Evolutionary conservation across 1,284 basidiomycete species (phyloP).

Genomic region (Sporisorium iseilematis-ciliati): DNA sequence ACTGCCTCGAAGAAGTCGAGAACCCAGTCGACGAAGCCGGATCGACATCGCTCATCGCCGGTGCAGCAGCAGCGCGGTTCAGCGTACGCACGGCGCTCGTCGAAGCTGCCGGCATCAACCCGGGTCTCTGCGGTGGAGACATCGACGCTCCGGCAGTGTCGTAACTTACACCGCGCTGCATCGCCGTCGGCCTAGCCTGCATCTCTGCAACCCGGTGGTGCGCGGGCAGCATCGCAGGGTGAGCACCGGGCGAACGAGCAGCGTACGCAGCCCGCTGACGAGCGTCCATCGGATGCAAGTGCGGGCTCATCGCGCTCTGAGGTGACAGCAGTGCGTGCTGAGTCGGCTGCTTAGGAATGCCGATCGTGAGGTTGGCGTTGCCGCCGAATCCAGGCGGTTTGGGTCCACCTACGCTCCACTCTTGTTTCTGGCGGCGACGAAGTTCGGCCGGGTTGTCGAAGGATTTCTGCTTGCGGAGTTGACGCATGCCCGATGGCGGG

Average conservation of each 20-base stretch:
- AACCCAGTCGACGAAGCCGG: conserved; percentile 40
- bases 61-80: conserved; percentile 1
- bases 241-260: conserved; percentile 8
- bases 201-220: conserved; percentile 24
- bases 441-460: conserved; percentile 52
- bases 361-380: conserved; percentile 30
- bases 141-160: conserved; percentile 23
- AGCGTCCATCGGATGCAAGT: conserved; percentile 18
- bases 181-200: conserved; percentile 14
- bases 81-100: conserved; percentile 28
- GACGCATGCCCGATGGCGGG: conserved; percentile 23
- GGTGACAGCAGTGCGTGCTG: conserved; percentile 20
- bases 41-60: conserved; percentile 24
- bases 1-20: conserved; percentile 17
- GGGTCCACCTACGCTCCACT: conserved; percentile 40
- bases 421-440: conserved; percentile 45
- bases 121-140: conserved; percentile 31
- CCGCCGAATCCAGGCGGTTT: conserved; percentile 39
- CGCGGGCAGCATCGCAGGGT: conserved; percentile 11
- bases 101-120: conserved; percentile 23
- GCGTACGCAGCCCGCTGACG: conserved; percentile 11
- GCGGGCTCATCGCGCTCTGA: conserved; percentile 26
- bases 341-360: conserved; percentile 25
- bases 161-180: conserved; percentile 32
- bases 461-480: conserved; percentile 47